Conservation (phyloP, 768 basidiomycete species). For the Hysterangium stoloniferum region DNA sequence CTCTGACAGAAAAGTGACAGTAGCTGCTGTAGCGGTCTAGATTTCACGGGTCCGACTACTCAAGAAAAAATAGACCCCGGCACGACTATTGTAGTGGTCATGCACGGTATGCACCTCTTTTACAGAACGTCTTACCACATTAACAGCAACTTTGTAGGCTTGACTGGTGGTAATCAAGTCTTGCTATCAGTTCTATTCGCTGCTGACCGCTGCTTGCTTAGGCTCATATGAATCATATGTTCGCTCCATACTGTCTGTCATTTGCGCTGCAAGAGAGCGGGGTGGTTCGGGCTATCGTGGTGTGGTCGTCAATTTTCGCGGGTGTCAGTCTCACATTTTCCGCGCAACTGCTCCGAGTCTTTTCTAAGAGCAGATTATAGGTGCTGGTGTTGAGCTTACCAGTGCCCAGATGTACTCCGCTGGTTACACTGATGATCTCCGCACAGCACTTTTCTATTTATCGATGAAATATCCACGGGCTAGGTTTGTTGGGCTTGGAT, state of each 20-base stretch:
- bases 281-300: slow-evolving; percentile 91
- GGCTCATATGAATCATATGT: slow-evolving; percentile 91
- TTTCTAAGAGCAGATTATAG: slow-evolving; percentile 29
- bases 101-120: slow-evolving; percentile 27
- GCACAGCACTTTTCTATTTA: slow-evolving; percentile 73
- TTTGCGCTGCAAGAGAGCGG: slow-evolving; percentile 57
- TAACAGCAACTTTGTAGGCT: slow-evolving; percentile 4
- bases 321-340: slow-evolving; percentile 48
- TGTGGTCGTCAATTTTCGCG: slow-evolving; percentile 87
- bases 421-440: slow-evolving; percentile 83
- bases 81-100: slow-evolving; percentile 34
- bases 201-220: slow-evolving; percentile 21
- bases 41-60: slow-evolving; percentile 38
- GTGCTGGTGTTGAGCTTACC: slow-evolving; percentile 80
- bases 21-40: slow-evolving; percentile 43
- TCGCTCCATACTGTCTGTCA: slow-evolving; percentile 68
- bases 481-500: slow-evolving; percentile 79
- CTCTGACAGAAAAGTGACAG: neutral
- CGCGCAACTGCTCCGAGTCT: neutral
- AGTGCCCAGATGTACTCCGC: slow-evolving; percentile 81
- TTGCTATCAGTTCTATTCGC: slow-evolving; percentile 10
- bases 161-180: slow-evolving; percentile 35
- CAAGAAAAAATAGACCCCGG: slow-evolving; percentile 25
- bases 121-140: neutral
- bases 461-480: slow-evolving; percentile 66